Percentiles rank a stretch among this genome's conserved stretches.
phyloP scores from a whole-genome alignment of 495 filamentous ascomycete species.

The Annulohypoxylon stygium region DNA sequence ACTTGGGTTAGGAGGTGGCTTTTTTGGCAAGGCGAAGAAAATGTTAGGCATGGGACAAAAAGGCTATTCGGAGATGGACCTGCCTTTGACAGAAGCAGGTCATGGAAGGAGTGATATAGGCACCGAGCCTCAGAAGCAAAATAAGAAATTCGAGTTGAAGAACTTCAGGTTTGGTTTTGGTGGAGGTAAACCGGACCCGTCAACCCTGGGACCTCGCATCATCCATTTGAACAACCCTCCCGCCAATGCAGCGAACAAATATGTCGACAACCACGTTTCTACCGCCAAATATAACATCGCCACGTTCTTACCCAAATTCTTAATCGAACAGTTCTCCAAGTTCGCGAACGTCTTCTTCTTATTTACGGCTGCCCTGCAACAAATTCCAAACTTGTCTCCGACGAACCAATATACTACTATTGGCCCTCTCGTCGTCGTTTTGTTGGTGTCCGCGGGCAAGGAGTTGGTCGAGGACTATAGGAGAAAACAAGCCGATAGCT shows the following conservation, averaged over 20 bases:
- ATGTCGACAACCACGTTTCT: slow-evolving; percentile 95
- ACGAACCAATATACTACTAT: slow-evolving; percentile 98
- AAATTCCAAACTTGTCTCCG: slow-evolving; percentile 94
- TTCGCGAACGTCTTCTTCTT: slow-evolving; percentile 99
- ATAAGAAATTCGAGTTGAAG: slow-evolving; percentile 73
- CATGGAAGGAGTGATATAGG: slow-evolving; percentile 50
- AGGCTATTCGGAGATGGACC: slow-evolving; percentile 97
- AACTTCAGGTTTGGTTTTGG: slow-evolving; percentile 97
- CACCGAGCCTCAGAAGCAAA: slow-evolving; percentile 54
- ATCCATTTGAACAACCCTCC: slow-evolving; percentile 98
- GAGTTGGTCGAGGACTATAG: slow-evolving; percentile 96
- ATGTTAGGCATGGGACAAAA: slow-evolving; percentile 87
- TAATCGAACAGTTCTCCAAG: slow-evolving; percentile 99
- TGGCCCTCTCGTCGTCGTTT: slow-evolving; percentile 87
- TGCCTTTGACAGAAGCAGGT: slow-evolving; percentile 88
- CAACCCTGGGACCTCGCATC: slow-evolving; percentile 88
- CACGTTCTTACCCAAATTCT: slow-evolving; percentile 97
- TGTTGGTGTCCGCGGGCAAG: slow-evolving; percentile 93
- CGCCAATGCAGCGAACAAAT: slow-evolving; percentile 88
- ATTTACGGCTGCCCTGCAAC: slow-evolving; percentile 94
- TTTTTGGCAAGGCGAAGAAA: slow-evolving; percentile 87
- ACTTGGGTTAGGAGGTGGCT: slow-evolving; percentile 84
- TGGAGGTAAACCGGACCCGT: slow-evolving; percentile 84
- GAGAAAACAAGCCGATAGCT: slow-evolving; percentile 85
- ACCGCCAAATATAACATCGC: slow-evolving; percentile 97